Evolutionary conservation across 371 early-diverging fungal species (phyloP).

Genomic region (Smittium culicis): DNA sequence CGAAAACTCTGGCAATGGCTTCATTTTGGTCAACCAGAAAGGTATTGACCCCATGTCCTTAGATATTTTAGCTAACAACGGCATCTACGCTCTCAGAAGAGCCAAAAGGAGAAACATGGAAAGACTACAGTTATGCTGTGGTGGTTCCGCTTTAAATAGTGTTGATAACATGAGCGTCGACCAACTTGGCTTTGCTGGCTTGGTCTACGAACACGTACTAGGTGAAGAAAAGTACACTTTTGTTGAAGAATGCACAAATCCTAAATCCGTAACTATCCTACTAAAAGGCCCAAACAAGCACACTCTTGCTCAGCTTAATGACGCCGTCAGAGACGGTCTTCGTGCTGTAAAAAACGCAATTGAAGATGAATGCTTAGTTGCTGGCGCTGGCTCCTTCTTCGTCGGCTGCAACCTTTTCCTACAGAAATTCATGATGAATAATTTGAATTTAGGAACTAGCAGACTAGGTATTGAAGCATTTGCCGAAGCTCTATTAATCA

Average conservation of each 20-base stretch:
- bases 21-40: constrained; percentile 98
- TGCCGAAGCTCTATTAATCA: constrained; percentile 88
- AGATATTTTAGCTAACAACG: constrained; percentile 93
- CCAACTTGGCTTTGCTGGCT: constrained; percentile 87
- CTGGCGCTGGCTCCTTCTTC: constrained; percentile 96
- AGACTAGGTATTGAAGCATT: constrained; percentile 95
- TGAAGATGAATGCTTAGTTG: constrained; percentile 82
- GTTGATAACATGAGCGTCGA: constrained; percentile 86
- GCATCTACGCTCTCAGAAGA: constrained; percentile 95
- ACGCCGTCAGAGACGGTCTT: constrained; percentile 96
- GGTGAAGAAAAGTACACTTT: constrained; percentile 99
- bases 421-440: constrained; percentile 56
- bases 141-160: constrained; percentile 94
- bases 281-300: constrained; percentile 95
- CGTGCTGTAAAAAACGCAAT: constrained; percentile 95
- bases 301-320: constrained; percentile 90
- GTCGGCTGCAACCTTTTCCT: constrained; percentile 72
- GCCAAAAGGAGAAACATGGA: constrained; percentile 99
- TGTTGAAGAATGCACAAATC: constrained; percentile 92
- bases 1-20: constrained; percentile 60
- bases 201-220: constrained; percentile 90
- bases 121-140: constrained; percentile 94
- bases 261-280: constrained; percentile 89
- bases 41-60: constrained; percentile 98
- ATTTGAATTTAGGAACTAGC: constrained; percentile 79